Evolutionary conservation across 1,284 basidiomycete genomes (phyloP).

Genomic region (Thelephora terrestris): DNA sequence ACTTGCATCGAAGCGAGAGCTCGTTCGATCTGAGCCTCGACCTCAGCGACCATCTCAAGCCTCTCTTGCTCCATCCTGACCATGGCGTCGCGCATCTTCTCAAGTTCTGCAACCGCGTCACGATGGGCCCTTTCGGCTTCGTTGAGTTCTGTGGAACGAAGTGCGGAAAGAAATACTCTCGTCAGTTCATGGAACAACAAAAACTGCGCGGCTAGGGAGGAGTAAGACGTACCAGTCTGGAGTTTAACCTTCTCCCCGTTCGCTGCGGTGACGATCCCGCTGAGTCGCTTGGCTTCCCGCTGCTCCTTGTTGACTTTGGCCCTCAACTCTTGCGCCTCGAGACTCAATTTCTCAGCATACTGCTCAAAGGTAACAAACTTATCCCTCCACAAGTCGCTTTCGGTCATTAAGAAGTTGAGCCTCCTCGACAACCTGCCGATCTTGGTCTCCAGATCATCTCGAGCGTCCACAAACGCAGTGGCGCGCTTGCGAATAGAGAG

Average conservation of each 20-base stretch:
- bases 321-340: conserved; percentile 72
- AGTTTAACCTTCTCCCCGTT: conserved; percentile 68
- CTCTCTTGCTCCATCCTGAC: conserved; percentile 78
- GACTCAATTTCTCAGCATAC: conserved; percentile 84
- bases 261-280: conserved; percentile 65
- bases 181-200: conserved; percentile 7
- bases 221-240: conserved; percentile 48
- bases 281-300: conserved; percentile 73
- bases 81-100: conserved; percentile 67
- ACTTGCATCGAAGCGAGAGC: conserved; percentile 77
- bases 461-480: conserved; percentile 85
- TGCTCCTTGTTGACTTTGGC: conserved; percentile 84
- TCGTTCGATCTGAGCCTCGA: conserved; percentile 78
- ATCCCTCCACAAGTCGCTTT: conserved; percentile 82
- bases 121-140: conserved; percentile 71
- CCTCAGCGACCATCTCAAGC: conserved; percentile 78
- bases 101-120: conserved; percentile 57
- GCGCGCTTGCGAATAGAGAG: conserved; percentile 82
- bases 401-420: conserved; percentile 86
- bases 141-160: conserved; percentile 36
- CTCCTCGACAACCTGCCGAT: conserved; percentile 74
- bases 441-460: conserved; percentile 86
- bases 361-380: conserved; percentile 88
- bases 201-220: conserved; percentile 5
- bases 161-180: neutral